Evolutionary conservation across 805 yeast genomes (phyloP).

Genomic region (Metschnikowia dekortorum): DNA sequence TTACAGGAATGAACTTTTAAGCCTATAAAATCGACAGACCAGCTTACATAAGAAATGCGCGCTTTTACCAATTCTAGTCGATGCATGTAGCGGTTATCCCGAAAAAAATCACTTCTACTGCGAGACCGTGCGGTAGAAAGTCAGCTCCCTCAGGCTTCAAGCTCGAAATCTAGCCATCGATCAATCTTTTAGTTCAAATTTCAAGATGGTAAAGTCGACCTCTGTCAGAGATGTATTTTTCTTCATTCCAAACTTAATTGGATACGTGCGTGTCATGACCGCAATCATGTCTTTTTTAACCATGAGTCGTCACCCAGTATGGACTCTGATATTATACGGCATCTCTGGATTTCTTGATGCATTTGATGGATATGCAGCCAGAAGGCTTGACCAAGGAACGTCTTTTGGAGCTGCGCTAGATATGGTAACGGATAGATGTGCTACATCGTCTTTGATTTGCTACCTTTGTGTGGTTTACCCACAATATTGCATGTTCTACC

Average conservation of each 20-base stretch:
- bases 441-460: conserved; percentile 90
- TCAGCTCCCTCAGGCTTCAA: not conserved
- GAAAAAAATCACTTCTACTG: conserved; percentile 1
- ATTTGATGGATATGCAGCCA: conserved; percentile 92
- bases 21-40: not conserved
- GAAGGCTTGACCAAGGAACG: conserved; percentile 83
- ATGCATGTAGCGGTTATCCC: not conserved
- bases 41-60: conserved; percentile 4
- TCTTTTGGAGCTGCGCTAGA: conserved; percentile 94
- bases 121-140: conserved; percentile 1
- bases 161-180: not conserved
- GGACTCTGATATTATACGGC: conserved; percentile 73
- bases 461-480: conserved; percentile 82
- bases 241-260: conserved; percentile 89
- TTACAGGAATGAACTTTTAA: not conserved
- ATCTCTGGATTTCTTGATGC: conserved; percentile 93
- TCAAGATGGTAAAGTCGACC: not conserved
- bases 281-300: conserved; percentile 74
- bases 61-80: conserved; percentile 3
- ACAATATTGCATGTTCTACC: conserved; percentile 63
- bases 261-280: conserved; percentile 78
- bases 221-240: conserved; percentile 52
- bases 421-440: conserved; percentile 98
- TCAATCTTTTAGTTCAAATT: not conserved
- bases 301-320: conserved; percentile 80